These are phyloP conservation scores for Erodium texanum DNA, from an alignment of 441 rosid species.

Conservation along the genomic window DNA sequence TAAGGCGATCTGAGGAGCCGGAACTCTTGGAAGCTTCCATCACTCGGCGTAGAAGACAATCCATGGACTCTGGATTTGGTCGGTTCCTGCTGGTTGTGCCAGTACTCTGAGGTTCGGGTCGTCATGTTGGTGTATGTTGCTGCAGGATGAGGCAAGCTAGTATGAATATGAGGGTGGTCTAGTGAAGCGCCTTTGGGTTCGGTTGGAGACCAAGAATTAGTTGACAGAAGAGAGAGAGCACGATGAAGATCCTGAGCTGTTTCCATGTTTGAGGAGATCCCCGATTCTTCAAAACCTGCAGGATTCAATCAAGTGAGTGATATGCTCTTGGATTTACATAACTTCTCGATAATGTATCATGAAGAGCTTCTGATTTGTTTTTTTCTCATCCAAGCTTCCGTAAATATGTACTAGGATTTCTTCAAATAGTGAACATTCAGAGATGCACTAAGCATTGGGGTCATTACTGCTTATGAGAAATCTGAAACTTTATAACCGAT, in stretches of 20 bases:
- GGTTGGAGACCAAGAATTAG: constrained; percentile 44
- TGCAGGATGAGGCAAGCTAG: constrained; percentile 29
- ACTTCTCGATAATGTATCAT: not conserved
- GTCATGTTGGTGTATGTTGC: not conserved
- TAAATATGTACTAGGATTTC: not conserved
- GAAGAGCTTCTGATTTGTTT: not conserved
- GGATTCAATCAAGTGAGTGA: constrained; percentile 12
- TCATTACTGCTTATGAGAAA: too few species aligned
- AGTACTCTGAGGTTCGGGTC: constrained; percentile 32
- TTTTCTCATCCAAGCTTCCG: not conserved
- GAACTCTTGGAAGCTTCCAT: constrained; percentile 35
- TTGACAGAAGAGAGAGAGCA: constrained; percentile 99
- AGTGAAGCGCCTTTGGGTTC: constrained; percentile 40
- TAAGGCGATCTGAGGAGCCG: constrained; percentile 34
- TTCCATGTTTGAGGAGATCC: constrained; percentile 44
- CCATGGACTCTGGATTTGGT: constrained; percentile 22
- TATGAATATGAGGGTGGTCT: constrained; percentile 26
- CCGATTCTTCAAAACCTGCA: constrained; percentile 46
- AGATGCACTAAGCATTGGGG: too few species aligned
- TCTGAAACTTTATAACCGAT: too few species aligned
- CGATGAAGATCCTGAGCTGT: constrained; percentile 55
- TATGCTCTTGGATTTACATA: not conserved
- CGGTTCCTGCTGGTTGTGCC: constrained; percentile 39
- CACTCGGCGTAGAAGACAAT: constrained; percentile 22
- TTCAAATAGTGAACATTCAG: too few species aligned